Conservation (phyloP, 495 filamentous ascomycete species). For the Penicillium salamii region DNA sequence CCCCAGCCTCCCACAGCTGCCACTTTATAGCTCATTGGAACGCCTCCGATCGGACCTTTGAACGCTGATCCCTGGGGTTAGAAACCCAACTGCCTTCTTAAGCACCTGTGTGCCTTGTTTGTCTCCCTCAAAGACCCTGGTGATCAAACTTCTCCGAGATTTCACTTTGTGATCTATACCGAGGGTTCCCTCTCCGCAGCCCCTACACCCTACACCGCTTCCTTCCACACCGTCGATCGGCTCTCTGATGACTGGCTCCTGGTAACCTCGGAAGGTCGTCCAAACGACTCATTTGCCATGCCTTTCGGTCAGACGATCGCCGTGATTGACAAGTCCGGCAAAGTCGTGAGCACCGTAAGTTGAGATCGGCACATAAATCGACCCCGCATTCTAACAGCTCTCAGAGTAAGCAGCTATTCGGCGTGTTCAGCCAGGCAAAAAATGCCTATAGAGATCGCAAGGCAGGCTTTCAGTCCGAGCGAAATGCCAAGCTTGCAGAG, state of each 20-base stretch:
- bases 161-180: conserved; percentile 3
- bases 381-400: conserved; percentile 22
- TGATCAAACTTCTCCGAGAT: neutral
- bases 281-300: conserved; percentile 25
- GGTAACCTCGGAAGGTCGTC: conserved; percentile 11
- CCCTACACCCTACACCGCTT: conserved; percentile 17
- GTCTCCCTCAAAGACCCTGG: conserved; percentile 7
- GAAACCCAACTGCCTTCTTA: conserved; percentile 7
- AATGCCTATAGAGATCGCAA: conserved; percentile 81
- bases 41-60: conserved; percentile 13
- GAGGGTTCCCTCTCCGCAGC: neutral
- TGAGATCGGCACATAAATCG: neutral
- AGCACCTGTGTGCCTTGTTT: conserved; percentile 4
- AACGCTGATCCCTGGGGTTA: conserved; percentile 13
- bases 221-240: conserved; percentile 6
- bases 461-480: conserved; percentile 67
- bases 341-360: conserved; percentile 86
- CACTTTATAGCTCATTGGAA: conserved; percentile 5
- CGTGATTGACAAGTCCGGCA: conserved; percentile 88
- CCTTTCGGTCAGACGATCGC: conserved; percentile 72
- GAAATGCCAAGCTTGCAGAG: conserved; percentile 54
- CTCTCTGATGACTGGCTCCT: conserved; percentile 16
- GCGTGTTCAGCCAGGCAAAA: conserved; percentile 84
- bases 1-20: conserved; percentile 16
- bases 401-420: conserved; percentile 84